Percentiles rank a stretch among this genome's conserved stretches.
Conservation (phyloP, 257 asterid species). For the Rauvolfia tetraphylla region DNA sequence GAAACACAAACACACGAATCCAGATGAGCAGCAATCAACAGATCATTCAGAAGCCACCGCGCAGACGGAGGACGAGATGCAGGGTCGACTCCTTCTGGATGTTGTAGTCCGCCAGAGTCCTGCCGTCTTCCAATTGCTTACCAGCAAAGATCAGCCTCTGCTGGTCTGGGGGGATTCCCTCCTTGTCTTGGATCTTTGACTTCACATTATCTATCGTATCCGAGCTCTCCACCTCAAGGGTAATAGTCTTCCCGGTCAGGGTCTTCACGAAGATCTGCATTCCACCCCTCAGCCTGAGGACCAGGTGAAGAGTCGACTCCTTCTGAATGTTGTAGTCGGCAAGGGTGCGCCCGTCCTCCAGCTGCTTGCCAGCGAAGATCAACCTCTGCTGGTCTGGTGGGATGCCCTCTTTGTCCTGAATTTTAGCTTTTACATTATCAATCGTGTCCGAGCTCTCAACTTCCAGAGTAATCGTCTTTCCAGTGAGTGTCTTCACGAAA, state of each 20-base stretch:
- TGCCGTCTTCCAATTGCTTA: slow-evolving; percentile 64
- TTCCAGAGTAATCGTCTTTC: slow-evolving; percentile 48
- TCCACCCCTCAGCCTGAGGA: slow-evolving; percentile 62
- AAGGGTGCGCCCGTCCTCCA: slow-evolving; percentile 61
- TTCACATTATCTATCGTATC: slow-evolving; percentile 74
- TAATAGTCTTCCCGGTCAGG: slow-evolving; percentile 63
- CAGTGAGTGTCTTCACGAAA: slow-evolving; percentile 47
- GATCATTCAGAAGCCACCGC: slow-evolving; percentile 58
- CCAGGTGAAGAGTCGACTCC: slow-evolving; percentile 62
- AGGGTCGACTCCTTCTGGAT: slow-evolving; percentile 74
- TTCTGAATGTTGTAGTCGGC: slow-evolving; percentile 77
- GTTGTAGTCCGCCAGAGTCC: slow-evolving; percentile 64
- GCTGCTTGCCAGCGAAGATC: slow-evolving; percentile 65
- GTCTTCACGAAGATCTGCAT: slow-evolving; percentile 78
- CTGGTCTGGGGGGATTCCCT: slow-evolving; percentile 82
- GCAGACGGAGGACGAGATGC: slow-evolving; percentile 85
- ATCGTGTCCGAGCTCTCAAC: slow-evolving; percentile 52
- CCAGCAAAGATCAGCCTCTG: slow-evolving; percentile 78
- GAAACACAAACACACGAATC: not conserved
- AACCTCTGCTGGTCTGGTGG: slow-evolving; percentile 84
- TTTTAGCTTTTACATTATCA: slow-evolving; percentile 44
- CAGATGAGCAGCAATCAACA: not conserved
- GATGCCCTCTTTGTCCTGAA: slow-evolving; percentile 66
- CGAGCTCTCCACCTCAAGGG: slow-evolving; percentile 63
- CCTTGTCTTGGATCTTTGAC: slow-evolving; percentile 73